A percentile compares a stretch with the other conserved stretches of the same genome.
Conservation (phyloP, 495 filamentous ascomycete genomes). For the Penicillium lagena region DNA sequence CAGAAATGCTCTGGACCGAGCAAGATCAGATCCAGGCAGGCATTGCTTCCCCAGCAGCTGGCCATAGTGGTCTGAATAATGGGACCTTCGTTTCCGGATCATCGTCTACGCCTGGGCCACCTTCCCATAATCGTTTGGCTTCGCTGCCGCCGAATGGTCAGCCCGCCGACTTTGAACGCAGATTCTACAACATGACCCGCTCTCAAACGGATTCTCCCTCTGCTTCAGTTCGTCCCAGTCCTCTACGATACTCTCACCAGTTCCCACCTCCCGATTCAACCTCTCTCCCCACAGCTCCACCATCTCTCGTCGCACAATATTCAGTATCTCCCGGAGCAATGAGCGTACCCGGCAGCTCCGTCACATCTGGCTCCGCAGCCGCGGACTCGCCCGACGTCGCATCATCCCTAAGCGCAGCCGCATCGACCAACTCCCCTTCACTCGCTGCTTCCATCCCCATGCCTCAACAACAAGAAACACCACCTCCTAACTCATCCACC, state of each 20-base stretch:
- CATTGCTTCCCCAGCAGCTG: slow-evolving; percentile 18
- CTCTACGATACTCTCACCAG: slow-evolving; percentile 20
- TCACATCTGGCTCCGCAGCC: no score
- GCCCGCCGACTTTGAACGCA: slow-evolving; percentile 27
- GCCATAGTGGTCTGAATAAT: slow-evolving; percentile 2
- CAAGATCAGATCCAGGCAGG: slow-evolving; percentile 39
- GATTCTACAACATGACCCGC: slow-evolving; percentile 36
- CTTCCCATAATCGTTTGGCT: not conserved
- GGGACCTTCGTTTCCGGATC: slow-evolving; percentile 9
- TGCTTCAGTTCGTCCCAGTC: slow-evolving; percentile 15
- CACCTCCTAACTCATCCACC: not conserved
- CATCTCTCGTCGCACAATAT: slow-evolving; percentile 4
- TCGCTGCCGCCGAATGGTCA: slow-evolving; percentile 7
- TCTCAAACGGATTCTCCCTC: slow-evolving; percentile 21
- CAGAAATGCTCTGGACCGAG: slow-evolving; percentile 41
- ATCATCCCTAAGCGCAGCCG: slow-evolving; percentile 6
- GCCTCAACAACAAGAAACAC: slow-evolving; percentile 2
- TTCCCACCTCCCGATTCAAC: slow-evolving; percentile 8
- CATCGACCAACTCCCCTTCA: slow-evolving; percentile 4
- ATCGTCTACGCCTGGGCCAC: not conserved
- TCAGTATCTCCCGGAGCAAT: no score
- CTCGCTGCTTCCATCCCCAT: slow-evolving; percentile 1
- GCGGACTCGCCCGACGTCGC: slow-evolving; percentile 3
- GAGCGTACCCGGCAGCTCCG: no score
- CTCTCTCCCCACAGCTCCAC: slow-evolving; percentile 5